phyloP scores from a whole-genome alignment of 768 basidiomycete species.

The Lactifluus volemus region DNA sequence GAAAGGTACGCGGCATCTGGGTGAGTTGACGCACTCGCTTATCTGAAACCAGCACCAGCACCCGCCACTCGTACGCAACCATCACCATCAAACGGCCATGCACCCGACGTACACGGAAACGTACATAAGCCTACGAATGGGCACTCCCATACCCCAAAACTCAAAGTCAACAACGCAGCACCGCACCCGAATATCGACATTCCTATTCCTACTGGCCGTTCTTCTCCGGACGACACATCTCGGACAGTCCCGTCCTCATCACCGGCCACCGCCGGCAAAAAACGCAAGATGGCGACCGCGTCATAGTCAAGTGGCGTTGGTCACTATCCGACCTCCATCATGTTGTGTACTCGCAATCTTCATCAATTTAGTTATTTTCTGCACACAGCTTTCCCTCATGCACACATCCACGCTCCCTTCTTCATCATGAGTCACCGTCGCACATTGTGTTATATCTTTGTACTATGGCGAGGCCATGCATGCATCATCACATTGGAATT shows the following conservation, averaged over 20 bases:
- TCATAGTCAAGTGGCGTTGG: background rate
- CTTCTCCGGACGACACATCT: conserved; percentile 5
- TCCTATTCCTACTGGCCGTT: background rate
- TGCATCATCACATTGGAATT: conserved; percentile 4
- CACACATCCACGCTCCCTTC: background rate
- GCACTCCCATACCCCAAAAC: background rate
- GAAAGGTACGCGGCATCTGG: conserved; percentile 27
- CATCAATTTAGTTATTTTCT: conserved; percentile 18
- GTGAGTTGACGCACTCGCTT: background rate
- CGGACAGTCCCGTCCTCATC: conserved; percentile 14
- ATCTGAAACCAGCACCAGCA: background rate
- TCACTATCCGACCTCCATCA: background rate
- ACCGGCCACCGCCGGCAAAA: conserved; percentile 36
- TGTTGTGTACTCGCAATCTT: conserved; percentile 12
- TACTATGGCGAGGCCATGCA: conserved; percentile 13
- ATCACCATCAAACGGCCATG: background rate
- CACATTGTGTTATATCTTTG: conserved; percentile 20
- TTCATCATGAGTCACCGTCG: conserved; percentile 3
- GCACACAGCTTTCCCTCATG: conserved; percentile 10
- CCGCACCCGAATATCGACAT: background rate
- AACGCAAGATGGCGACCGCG: conserved; percentile 44
- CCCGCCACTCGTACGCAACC: background rate
- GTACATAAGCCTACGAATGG: conserved; percentile 9
- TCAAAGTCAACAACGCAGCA: conserved; percentile 6
- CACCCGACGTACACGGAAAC: conserved; percentile 1